Evolutionary conservation across 495 filamentous ascomycete species (phyloP), one percentile per base, ranked within the genome.

Genomic region (Penicillium chermesinum): DNA sequence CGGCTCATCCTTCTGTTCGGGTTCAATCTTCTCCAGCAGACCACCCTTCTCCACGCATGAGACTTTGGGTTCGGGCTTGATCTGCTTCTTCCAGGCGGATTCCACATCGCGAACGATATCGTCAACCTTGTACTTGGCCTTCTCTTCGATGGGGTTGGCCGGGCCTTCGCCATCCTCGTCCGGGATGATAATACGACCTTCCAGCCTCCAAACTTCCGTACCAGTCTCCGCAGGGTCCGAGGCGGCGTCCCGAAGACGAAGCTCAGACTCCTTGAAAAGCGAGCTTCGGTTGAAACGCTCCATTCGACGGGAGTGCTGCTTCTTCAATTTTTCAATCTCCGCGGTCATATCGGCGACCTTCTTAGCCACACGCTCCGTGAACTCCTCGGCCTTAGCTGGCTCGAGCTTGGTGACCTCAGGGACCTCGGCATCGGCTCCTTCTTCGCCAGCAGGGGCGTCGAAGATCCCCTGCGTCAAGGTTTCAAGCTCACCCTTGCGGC

Each of bases 321-420:
- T 75, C 69, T 86, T 91, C 74, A 98, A 75, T 43, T 82, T 77
- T 53, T 90, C 83, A 37, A 96, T 88, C 63, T 96, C 90, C 4
- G 80, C 80, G 33, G 83, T 79, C 49, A 83, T 81, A 27, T 86
- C 74, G 1, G 71, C 72, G 2, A 87, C 75, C 51, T 81, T 82
- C 21, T 81, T 79, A 32, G 74, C 68, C 4, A 86, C 86, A 21
- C 88, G 79, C 47, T 85, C 82, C 19, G 83, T 81, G 59, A 97
- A 94, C 54, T 89, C 82, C 39, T 85, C 82, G 9, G 84, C 83
- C 53, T 88, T 78, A 19, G 71, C 81, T 2, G 78, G 69, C 36
- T 85, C 82, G 51, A 93, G 62, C 53, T 79, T 81, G 21, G 81
- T 76, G 4, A 78, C 75, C 37, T 80, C 70, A 7, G 76, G 67